phyloP scores from a whole-genome alignment of 176 grass and related monocot species.

The Ampelocalamus luodianensis region DNA sequence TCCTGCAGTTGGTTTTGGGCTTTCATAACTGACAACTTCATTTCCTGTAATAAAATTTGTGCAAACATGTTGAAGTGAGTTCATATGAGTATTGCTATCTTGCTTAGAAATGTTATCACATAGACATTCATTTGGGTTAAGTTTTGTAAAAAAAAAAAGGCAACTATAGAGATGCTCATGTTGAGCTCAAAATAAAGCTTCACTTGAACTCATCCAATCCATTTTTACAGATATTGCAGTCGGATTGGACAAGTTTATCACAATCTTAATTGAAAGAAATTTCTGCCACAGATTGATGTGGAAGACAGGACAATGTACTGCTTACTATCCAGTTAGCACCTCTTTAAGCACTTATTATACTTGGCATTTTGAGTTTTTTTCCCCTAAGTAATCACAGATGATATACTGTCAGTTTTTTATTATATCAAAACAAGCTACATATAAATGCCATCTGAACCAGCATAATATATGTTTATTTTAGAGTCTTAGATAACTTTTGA shows the following conservation, averaged over 20 bases:
- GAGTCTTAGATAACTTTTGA: slow-evolving; percentile 36
- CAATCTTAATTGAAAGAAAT: slow-evolving; percentile 23
- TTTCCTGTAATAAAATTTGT: slow-evolving; percentile 67
- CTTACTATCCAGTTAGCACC: slow-evolving; percentile 12
- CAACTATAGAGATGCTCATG: background rate
- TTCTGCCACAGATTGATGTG: slow-evolving; percentile 34
- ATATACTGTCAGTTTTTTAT: slow-evolving; percentile 11
- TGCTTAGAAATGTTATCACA: background rate
- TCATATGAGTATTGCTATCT: slow-evolving; percentile 31
- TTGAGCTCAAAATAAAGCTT: slow-evolving; percentile 22
- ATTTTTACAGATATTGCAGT: background rate
- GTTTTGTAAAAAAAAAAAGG: background rate
- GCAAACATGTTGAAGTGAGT: slow-evolving; percentile 36
- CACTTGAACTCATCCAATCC: background rate
- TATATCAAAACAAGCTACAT: background rate
- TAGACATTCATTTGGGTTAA: background rate
- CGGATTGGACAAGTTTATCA: background rate
- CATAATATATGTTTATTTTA: slow-evolving; percentile 32
- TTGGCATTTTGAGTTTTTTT: background rate
- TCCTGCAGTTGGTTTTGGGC: slow-evolving; percentile 88
- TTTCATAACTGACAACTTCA: slow-evolving; percentile 89
- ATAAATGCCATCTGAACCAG: background rate
- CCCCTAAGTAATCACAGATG: background rate
- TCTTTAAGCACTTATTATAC: background rate
- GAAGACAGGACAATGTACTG: background rate